Percentiles rank a stretch among this genome's conserved stretches.
Conservation (phyloP, 169 alveolate genomes). For the Plasmodium blacklocki region DNA sequence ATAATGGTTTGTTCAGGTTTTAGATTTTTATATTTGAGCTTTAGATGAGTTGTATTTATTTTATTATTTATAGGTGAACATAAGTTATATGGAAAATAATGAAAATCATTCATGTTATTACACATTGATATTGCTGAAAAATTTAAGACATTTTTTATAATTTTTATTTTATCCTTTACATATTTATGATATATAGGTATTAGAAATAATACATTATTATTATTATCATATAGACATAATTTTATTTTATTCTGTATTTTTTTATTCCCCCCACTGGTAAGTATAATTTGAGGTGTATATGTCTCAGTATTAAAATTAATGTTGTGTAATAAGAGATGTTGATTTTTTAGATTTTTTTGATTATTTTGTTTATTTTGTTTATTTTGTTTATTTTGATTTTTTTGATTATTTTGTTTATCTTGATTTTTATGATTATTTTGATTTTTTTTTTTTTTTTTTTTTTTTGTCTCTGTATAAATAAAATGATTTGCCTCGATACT, state of each 20-base stretch:
- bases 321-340: not conserved
- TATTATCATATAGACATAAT: slow-evolving; percentile 74
- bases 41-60: slow-evolving; percentile 56
- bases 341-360: not conserved
- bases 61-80: slow-evolving; percentile 55
- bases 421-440: not conserved
- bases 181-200: slow-evolving; percentile 74
- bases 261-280: slow-evolving; percentile 72
- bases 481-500: slow-evolving; percentile 35
- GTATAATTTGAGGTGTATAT: slow-evolving; percentile 41
- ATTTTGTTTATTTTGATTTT: no score
- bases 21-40: not conserved
- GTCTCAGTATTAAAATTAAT: slow-evolving; percentile 71
- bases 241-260: slow-evolving; percentile 49
- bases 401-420: not conserved
- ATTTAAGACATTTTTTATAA: slow-evolving; percentile 65
- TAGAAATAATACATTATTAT: slow-evolving; percentile 58
- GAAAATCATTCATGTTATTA: slow-evolving; percentile 20
- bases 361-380: no score
- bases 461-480: not conserved
- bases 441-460: not conserved
- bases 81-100: slow-evolving; percentile 55
- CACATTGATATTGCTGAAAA: slow-evolving; percentile 43
- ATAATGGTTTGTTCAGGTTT: slow-evolving; percentile 10
- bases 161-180: slow-evolving; percentile 69